These are phyloP conservation scores for Alternaria ventricosa DNA, from an alignment of 2,329 filamentous ascomycete species.

Conservation along the genomic window DNA sequence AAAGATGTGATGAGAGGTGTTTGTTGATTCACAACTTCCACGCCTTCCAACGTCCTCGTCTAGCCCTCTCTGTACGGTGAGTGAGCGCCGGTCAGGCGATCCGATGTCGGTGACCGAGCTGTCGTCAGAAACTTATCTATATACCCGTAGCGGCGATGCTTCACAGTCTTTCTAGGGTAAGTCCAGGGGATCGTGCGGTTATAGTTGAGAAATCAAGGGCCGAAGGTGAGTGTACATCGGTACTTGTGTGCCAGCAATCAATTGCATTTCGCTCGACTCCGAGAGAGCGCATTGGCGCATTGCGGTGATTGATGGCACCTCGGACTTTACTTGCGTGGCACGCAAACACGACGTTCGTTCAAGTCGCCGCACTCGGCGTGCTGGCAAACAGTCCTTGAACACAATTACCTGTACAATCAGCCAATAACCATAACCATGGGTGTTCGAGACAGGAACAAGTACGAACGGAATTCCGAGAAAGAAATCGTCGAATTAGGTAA, in stretches of 20 bases:
- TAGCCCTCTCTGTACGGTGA: background rate
- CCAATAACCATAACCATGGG: background rate
- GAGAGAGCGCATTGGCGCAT: slow-evolving; percentile 10
- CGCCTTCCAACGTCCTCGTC: background rate
- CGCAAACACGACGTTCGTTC: slow-evolving; percentile 13
- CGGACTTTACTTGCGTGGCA: background rate
- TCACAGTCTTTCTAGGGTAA: background rate
- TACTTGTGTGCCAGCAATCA: background rate
- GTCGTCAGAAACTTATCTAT: background rate
- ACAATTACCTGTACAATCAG: background rate
- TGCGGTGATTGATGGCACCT: background rate
- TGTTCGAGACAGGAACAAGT: slow-evolving; percentile 8
- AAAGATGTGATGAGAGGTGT: background rate
- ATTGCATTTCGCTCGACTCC: background rate
- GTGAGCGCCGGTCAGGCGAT: background rate
- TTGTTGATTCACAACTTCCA: background rate
- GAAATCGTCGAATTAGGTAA: background rate
- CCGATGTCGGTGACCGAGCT: background rate
- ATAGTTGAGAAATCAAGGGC: background rate
- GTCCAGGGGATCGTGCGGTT: background rate
- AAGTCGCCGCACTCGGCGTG: slow-evolving; percentile 9
- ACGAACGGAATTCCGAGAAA: background rate
- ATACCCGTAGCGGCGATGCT: background rate
- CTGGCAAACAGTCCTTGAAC: slow-evolving; percentile 9
- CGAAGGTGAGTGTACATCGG: background rate